Evolutionary conservation across 2,329 filamentous ascomycete species (phyloP), one percentile per base, ranked within the genome.

Genomic region (Endocalyx cinctus): DNA sequence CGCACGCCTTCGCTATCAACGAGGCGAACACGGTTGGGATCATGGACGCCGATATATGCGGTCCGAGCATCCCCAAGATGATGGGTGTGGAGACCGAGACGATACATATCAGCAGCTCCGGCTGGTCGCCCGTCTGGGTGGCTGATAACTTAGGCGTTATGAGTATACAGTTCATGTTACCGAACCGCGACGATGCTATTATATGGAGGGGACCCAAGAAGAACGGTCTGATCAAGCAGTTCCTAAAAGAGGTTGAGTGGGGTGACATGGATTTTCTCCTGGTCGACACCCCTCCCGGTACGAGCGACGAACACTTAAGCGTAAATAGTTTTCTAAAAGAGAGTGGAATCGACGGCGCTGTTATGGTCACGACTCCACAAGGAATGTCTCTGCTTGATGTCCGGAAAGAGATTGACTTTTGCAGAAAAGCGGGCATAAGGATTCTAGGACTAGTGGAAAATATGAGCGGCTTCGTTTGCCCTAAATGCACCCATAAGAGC

Each of bases 131-230:
- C 0, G 90, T 97, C 11, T 97, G 89, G 86, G 89, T 95, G 12
- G 77, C 82, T 50, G 92, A 97, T 50, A 98, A 97, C 51, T 69
- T 98, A 4, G 86, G 84, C 2, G 87, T 95, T 31, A 97, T 98
- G 90, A 92, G 84, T 52, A 87, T 98, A 45, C 92, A 98, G 61
- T 98, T 98, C 58, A 94, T 98, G 87, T 70, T 98, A 28, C 92
- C 92, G 0, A 87, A 87, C 52, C 75, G 86, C 29, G 90, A 98
- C 59, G 89, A 95, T 55, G 92, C 92, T 4, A 82, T 98, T 25
- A 98, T 98, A 47, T 98, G 92, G 92, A 77, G 92, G 31, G 92
- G 92, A 0, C 84, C 92, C 3, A 98, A 98, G 75, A 98, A 98
- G 74, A 98, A 97, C 53, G 92, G 92, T 0, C 66, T 98, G 37